These are phyloP conservation scores for Bipolaris zeicola DNA, from an alignment of 2,329 filamentous ascomycete species.

Conservation along the genomic window DNA sequence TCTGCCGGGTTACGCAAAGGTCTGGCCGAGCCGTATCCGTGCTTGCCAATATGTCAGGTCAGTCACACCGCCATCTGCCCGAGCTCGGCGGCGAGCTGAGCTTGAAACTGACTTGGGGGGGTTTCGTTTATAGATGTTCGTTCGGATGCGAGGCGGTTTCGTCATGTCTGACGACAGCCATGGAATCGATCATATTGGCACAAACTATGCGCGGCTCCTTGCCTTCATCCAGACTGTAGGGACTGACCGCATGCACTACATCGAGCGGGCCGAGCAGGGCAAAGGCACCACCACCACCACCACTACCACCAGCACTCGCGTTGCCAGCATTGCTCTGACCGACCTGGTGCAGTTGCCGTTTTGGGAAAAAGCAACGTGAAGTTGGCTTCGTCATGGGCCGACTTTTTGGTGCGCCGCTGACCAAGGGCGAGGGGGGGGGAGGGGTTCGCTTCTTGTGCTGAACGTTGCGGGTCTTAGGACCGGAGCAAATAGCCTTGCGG, in stretches of 20 bases:
- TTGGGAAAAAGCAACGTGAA: slow-evolving; percentile 31
- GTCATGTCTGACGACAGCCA: slow-evolving; percentile 96
- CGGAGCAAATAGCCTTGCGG: slow-evolving; percentile 14
- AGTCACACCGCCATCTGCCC: slow-evolving; percentile 43
- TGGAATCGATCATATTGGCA: slow-evolving; percentile 82
- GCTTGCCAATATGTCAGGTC: slow-evolving; percentile 75
- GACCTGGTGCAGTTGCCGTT: slow-evolving; percentile 38
- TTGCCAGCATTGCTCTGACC: slow-evolving; percentile 40
- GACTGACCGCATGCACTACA: slow-evolving; percentile 61
- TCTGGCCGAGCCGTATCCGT: slow-evolving; percentile 87
- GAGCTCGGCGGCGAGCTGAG: slow-evolving; percentile 6
- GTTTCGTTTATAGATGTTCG: slow-evolving; percentile 63
- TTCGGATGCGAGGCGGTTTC: slow-evolving; percentile 76
- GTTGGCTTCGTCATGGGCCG: slow-evolving; percentile 3
- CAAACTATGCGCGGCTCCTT: slow-evolving; percentile 76
- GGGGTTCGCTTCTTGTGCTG: not conserved
- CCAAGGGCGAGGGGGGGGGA: not conserved
- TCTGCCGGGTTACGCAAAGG: slow-evolving; percentile 87
- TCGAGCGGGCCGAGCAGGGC: slow-evolving; percentile 32
- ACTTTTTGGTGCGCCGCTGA: slow-evolving; percentile 14
- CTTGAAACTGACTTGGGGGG: slow-evolving; percentile 28
- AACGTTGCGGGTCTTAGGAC: slow-evolving; percentile 12
- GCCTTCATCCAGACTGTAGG: slow-evolving; percentile 71
- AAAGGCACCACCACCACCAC: slow-evolving; percentile 21
- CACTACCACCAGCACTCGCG: slow-evolving; percentile 20